Evolutionary conservation across 352 stramenopile species (phyloP).

Genomic region (Aphanomyces astaci): DNA sequence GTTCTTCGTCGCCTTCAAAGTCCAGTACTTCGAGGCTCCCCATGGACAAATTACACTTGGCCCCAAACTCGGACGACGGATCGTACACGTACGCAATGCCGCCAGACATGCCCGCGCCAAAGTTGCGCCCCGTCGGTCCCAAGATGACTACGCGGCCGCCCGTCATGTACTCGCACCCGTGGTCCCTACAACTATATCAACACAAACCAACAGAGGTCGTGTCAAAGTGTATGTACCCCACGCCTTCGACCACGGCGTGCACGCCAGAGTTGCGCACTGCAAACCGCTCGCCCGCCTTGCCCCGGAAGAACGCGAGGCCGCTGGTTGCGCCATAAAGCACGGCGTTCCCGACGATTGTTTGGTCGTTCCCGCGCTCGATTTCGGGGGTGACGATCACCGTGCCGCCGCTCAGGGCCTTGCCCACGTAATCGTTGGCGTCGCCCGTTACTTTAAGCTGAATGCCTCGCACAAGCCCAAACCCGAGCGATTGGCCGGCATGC

Average conservation of each 20-base stretch:
- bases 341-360: conserved; percentile 94
- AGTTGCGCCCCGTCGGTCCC: conserved; percentile 92
- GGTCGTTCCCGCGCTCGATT: conserved; percentile 52
- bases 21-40: conserved; percentile 79
- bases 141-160: conserved; percentile 90
- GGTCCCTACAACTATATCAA: conserved; percentile 47
- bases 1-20: conserved; percentile 59
- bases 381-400: conserved; percentile 88
- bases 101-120: conserved; percentile 94
- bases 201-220: neutral
- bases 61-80: conserved; percentile 84
- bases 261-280: conserved; percentile 95
- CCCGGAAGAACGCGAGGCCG: conserved; percentile 92
- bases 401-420: conserved; percentile 90
- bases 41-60: conserved; percentile 95
- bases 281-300: conserved; percentile 94
- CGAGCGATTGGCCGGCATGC: conserved; percentile 91
- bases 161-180: conserved; percentile 99
- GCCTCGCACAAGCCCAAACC: conserved; percentile 89
- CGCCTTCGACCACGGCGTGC: conserved; percentile 92
- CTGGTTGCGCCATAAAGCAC: conserved; percentile 92
- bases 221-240: conserved; percentile 40
- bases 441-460: conserved; percentile 88
- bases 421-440: conserved; percentile 95
- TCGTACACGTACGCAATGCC: conserved; percentile 96